Evolutionary conservation across 1,284 basidiomycete genomes (phyloP).

Genomic region (Anthracocystis walkeri): DNA sequence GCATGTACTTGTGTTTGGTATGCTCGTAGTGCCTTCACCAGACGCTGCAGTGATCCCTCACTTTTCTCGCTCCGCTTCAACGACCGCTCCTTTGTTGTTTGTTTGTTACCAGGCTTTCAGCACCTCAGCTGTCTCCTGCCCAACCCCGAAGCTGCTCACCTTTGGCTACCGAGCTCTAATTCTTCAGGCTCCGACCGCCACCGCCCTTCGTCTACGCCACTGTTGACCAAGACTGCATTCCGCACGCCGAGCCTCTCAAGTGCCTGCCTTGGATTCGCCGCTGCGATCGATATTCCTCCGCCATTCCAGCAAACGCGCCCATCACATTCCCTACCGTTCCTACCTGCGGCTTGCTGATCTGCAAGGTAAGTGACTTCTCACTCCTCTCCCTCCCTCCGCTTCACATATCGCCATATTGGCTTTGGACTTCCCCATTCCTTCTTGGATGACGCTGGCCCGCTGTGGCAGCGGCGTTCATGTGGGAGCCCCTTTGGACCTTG

Average conservation of each 20-base stretch:
- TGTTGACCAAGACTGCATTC: constrained; percentile 27
- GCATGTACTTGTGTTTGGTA: constrained; percentile 5
- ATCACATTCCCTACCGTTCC: constrained; percentile 34
- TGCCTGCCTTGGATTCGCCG: constrained; percentile 26
- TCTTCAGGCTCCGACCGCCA: constrained; percentile 22
- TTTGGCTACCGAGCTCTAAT: constrained; percentile 34
- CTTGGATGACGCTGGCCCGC: neutral
- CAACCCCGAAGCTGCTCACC: neutral
- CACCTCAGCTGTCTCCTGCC: neutral
- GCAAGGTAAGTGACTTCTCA: constrained; percentile 32
- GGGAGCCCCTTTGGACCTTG: neutral
- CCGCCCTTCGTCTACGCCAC: constrained; percentile 19
- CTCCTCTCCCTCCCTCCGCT: neutral
- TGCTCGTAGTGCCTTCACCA: constrained; percentile 1
- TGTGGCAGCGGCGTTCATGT: constrained; percentile 6
- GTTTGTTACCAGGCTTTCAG: constrained; percentile 39
- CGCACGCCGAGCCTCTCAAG: constrained; percentile 31
- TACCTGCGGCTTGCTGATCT: constrained; percentile 24
- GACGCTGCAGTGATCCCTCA: constrained; percentile 9
- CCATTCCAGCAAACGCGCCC: constrained; percentile 37
- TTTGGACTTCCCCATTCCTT: neutral
- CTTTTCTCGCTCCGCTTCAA: constrained; percentile 6
- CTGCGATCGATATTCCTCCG: constrained; percentile 44
- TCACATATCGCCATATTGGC: neutral
- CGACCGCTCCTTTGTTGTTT: constrained; percentile 13